phyloP scores from a whole-genome alignment of 2,329 filamentous ascomycete species.

The Alternaria conjuncta region DNA sequence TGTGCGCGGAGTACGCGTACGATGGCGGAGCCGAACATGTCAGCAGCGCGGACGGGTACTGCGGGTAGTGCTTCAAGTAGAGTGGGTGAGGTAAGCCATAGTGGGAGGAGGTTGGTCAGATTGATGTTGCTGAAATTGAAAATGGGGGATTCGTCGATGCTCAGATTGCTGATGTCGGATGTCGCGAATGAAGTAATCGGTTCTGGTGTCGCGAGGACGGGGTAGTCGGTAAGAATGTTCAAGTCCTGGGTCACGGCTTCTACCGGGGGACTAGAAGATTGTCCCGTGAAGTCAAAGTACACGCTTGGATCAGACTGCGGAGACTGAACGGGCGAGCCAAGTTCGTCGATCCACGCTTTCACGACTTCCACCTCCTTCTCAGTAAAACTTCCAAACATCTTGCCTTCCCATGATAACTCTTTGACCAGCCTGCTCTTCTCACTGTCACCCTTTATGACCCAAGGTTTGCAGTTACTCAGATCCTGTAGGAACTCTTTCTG shows the following conservation, averaged over 20 bases:
- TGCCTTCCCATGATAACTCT: constrained; percentile 55
- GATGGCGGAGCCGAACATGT: constrained; percentile 41
- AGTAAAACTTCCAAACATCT: constrained; percentile 60
- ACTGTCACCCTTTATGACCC: constrained; percentile 52
- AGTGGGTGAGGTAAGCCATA: constrained; percentile 49
- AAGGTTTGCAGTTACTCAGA: constrained; percentile 47
- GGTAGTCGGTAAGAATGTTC: constrained; percentile 17
- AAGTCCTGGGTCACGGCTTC: background rate
- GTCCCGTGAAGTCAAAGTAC: constrained; percentile 31
- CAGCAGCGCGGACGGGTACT: constrained; percentile 45
- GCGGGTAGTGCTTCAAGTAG: constrained; percentile 49
- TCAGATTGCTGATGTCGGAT: background rate
- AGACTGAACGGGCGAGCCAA: constrained; percentile 19
- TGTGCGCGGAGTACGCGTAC: constrained; percentile 51
- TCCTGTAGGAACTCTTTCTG: constrained; percentile 47
- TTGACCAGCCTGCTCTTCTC: constrained; percentile 51
- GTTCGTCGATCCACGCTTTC: constrained; percentile 50
- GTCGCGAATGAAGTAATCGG: background rate
- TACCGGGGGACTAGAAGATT: background rate
- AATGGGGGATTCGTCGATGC: background rate
- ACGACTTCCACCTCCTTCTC: constrained; percentile 50
- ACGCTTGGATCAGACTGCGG: constrained; percentile 9
- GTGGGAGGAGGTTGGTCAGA: constrained; percentile 35
- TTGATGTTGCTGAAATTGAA: background rate
- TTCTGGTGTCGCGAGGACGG: constrained; percentile 8